Evolutionary conservation across 164 flowering plant genomes (phyloP).

Genomic region (Buxus sempervirens): DNA sequence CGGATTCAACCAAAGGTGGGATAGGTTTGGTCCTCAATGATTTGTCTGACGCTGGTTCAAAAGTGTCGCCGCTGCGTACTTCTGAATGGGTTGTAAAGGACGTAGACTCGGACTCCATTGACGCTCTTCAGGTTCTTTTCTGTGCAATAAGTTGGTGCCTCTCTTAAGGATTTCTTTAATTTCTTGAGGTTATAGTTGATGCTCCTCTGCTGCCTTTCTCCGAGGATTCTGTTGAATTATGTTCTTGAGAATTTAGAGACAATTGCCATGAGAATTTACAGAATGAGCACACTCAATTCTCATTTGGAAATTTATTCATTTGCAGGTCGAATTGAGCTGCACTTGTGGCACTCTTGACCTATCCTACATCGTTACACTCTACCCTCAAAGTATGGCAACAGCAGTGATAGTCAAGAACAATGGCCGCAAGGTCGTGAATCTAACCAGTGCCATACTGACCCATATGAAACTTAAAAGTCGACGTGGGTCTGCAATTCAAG

Average conservation of each 20-base stretch:
- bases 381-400: conserved; percentile 73
- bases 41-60: conserved; percentile 31
- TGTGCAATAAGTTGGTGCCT: background rate
- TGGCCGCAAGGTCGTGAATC: conserved; percentile 49
- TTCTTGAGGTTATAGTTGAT: no score
- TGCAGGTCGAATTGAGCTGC: conserved; percentile 78
- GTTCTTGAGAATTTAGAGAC: no score
- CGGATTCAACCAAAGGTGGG: conserved; percentile 54
- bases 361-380: conserved; percentile 64
- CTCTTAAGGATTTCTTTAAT: no score
- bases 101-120: conserved; percentile 80
- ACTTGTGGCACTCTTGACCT: conserved; percentile 57
- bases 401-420: conserved; percentile 85
- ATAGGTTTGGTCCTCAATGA: conserved; percentile 72
- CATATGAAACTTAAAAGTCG: conserved; percentile 57
- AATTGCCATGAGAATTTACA: no score
- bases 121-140: conserved; percentile 77
- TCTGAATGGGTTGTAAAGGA: conserved; percentile 71
- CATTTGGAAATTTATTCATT: background rate
- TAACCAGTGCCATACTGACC: conserved; percentile 67
- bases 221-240: no score
- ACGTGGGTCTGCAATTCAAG: conserved; percentile 56
- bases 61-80: conserved; percentile 23
- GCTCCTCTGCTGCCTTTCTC: no score
- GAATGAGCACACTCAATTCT: background rate